phyloP scores from a whole-genome alignment of 257 asterid species.

The Solanum medicagineum region DNA sequence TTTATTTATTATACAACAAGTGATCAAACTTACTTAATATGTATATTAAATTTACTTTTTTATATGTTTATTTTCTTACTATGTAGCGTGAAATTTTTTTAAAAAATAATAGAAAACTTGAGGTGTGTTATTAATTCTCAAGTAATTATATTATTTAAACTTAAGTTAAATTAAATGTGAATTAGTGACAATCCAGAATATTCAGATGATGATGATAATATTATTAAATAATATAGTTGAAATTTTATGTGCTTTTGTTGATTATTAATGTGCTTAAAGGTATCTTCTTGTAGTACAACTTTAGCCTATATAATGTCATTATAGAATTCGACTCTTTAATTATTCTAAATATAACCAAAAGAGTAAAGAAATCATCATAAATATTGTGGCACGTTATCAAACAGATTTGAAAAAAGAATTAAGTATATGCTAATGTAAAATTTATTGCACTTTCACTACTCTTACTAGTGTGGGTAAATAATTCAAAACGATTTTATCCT shows the following conservation, averaged over 20 bases:
- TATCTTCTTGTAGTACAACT: background rate
- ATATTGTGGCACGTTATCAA: background rate
- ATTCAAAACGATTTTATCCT: background rate
- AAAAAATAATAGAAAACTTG: background rate
- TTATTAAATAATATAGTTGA: background rate
- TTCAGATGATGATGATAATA: background rate
- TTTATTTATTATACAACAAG: too few relatives aligned
- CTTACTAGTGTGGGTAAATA: background rate
- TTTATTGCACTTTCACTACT: background rate
- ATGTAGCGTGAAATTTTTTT: background rate
- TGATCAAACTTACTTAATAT: too few relatives aligned
- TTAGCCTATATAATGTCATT: background rate
- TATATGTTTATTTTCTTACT: background rate
- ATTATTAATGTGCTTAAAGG: background rate
- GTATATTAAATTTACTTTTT: too few relatives aligned
- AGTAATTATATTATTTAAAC: background rate
- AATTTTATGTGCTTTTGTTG: background rate
- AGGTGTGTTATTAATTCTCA: background rate
- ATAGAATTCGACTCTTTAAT: background rate
- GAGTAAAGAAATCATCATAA: background rate
- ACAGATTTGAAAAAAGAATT: too few relatives aligned
- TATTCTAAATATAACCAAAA: background rate
- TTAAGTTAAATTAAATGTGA: background rate
- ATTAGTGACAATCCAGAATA: too few relatives aligned
- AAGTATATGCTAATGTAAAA: background rate